Conservation (phyloP, 352 stramenopile species). For the Saprolegnia diclina region DNA sequence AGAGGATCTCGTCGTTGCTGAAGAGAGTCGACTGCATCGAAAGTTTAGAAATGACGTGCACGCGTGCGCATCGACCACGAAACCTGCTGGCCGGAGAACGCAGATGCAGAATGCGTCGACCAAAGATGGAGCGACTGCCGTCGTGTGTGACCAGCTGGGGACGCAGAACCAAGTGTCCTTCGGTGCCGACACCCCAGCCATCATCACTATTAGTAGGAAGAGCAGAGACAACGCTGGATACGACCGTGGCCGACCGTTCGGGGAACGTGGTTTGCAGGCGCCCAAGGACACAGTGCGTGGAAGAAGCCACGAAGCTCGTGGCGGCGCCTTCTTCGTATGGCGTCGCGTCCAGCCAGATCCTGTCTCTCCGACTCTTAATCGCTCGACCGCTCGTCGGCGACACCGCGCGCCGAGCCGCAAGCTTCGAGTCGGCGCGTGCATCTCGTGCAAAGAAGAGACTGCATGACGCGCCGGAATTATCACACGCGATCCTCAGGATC, state of each 20-base stretch:
- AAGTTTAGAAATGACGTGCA: neutral
- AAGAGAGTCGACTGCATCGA: slow-evolving; percentile 4
- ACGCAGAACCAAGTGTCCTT: neutral
- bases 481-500: no score
- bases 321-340: no score
- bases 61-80: neutral
- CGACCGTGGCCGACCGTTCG: neutral
- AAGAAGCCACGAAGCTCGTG: no score
- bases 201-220: neutral
- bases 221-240: no score
- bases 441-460: no score
- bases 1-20: slow-evolving; percentile 9
- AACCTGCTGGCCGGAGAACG: neutral
- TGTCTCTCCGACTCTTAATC: no score
- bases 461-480: no score
- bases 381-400: no score
- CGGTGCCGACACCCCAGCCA: neutral
- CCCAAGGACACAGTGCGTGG: no score
- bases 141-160: neutral
- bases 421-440: no score
- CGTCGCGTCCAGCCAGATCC: no score
- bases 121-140: neutral
- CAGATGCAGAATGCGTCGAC: neutral
- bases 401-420: no score
- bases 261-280: neutral